phyloP scores from a whole-genome alignment of 1,284 basidiomycete species.

The Wallemia hederae region DNA sequence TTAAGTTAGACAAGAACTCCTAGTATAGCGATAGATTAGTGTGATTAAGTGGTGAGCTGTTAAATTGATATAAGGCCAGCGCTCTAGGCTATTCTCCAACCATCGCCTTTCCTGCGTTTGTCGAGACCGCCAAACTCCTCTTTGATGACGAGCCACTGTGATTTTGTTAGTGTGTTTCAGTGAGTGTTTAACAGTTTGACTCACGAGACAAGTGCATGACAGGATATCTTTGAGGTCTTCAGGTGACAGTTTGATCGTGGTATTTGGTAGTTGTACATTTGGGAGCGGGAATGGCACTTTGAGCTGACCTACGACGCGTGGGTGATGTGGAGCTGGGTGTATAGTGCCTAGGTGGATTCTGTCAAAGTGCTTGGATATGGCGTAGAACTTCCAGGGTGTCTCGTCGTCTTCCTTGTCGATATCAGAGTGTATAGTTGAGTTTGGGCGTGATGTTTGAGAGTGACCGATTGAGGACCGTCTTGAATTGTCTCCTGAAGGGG shows the following conservation, averaged over 20 bases:
- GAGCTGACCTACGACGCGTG: constrained; percentile 69
- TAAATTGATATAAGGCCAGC: not conserved
- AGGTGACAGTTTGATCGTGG: not conserved
- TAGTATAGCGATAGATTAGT: too few species aligned
- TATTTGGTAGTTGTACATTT: constrained; percentile 20
- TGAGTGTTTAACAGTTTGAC: not conserved
- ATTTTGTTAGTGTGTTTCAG: not conserved
- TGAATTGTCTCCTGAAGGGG: not conserved
- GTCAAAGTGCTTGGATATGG: not conserved
- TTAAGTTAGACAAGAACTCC: too few species aligned
- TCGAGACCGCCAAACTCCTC: not conserved
- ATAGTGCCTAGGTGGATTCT: constrained; percentile 33
- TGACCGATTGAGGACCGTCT: not conserved
- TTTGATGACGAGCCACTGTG: not conserved
- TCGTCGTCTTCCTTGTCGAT: not conserved
- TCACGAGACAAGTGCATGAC: not conserved
- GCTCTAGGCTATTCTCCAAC: not conserved
- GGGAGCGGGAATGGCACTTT: constrained; percentile 63
- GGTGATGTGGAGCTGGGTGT: constrained; percentile 79
- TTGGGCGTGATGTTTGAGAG: not conserved
- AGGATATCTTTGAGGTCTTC: constrained; percentile 1
- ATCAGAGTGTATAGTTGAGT: not conserved
- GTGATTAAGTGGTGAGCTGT: not conserved
- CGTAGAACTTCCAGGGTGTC: not conserved
- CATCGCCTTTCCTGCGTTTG: not conserved